These are phyloP conservation scores for Candida quercuum DNA, from an alignment of 805 yeast genomes.

Conservation along the genomic window DNA sequence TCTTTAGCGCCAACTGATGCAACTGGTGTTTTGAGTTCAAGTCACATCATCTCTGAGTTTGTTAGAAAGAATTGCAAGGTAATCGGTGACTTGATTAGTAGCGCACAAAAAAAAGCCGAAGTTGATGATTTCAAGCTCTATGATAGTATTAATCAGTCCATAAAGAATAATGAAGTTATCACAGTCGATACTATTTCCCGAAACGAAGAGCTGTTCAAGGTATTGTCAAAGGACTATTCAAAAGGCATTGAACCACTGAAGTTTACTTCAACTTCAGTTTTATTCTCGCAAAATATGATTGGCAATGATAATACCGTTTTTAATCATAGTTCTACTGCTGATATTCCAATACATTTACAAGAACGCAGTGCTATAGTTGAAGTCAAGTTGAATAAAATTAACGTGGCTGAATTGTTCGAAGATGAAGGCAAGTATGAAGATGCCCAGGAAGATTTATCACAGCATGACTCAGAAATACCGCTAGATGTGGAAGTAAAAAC, in stretches of 20 bases:
- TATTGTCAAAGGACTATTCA: slow-evolving; percentile 4
- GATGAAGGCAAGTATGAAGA: background rate
- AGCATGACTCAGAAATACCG: too few species aligned
- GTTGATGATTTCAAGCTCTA: slow-evolving; percentile 33
- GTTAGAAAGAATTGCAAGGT: slow-evolving; percentile 55
- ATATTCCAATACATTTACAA: slow-evolving; percentile 4
- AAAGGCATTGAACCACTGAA: too few species aligned
- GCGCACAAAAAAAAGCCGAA: slow-evolving; percentile 16
- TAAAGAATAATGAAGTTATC: slow-evolving; percentile 1
- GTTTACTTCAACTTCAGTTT: background rate
- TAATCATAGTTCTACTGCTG: too few species aligned
- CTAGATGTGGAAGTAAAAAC: background rate
- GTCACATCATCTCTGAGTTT: slow-evolving; percentile 42
- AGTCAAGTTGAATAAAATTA: background rate
- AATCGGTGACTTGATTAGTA: slow-evolving; percentile 52
- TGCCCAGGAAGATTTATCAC: background rate
- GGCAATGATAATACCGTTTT: background rate
- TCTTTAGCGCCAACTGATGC: slow-evolving; percentile 53
- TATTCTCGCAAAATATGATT: background rate
- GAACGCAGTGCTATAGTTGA: slow-evolving; percentile 14
- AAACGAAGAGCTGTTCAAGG: slow-evolving; percentile 4
- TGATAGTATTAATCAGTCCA: slow-evolving; percentile 4
- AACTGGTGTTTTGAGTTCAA: slow-evolving; percentile 45
- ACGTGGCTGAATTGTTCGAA: background rate
- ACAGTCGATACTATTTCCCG: slow-evolving; percentile 11